Evolutionary conservation across 2,329 filamentous ascomycete species (phyloP).

Genomic region (Gaeumannomyces sp.): DNA sequence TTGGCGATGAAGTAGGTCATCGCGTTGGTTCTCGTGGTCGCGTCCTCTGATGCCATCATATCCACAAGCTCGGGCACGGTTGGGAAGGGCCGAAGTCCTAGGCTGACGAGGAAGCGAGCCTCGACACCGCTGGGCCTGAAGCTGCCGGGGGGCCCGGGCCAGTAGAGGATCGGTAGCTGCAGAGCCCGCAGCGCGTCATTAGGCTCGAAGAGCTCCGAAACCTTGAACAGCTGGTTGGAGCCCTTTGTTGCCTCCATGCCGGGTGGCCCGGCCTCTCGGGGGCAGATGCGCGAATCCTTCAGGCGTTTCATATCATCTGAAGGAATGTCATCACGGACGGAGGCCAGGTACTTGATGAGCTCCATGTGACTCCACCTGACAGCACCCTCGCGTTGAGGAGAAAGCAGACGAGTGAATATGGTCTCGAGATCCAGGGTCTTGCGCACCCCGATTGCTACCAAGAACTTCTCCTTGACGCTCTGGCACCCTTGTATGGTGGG

Average conservation of each 20-base stretch:
- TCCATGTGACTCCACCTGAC: slow-evolving; percentile 85
- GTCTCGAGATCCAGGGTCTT: slow-evolving; percentile 94
- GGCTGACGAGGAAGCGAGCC: slow-evolving; percentile 62
- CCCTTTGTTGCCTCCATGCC: slow-evolving; percentile 49
- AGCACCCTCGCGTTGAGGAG: slow-evolving; percentile 31
- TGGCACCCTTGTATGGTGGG: slow-evolving; percentile 72
- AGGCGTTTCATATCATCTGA: slow-evolving; percentile 72
- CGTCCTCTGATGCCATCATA: slow-evolving; percentile 63
- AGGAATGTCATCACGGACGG: slow-evolving; percentile 85
- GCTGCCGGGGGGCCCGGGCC: slow-evolving; percentile 61
- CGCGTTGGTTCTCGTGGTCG: slow-evolving; percentile 56
- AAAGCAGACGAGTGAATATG: slow-evolving; percentile 81
- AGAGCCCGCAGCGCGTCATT: slow-evolving; percentile 63
- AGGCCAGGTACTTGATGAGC: slow-evolving; percentile 87
- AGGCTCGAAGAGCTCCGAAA: slow-evolving; percentile 78
- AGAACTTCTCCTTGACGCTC: slow-evolving; percentile 83
- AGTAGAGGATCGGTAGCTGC: slow-evolving; percentile 70
- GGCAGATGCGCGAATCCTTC: slow-evolving; percentile 72
- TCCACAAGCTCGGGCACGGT: slow-evolving; percentile 67
- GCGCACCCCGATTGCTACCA: slow-evolving; percentile 76
- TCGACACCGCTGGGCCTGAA: slow-evolving; percentile 63
- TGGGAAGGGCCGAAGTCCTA: slow-evolving; percentile 71
- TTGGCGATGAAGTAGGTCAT: slow-evolving; percentile 80
- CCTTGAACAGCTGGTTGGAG: slow-evolving; percentile 55
- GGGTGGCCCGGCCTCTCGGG: slow-evolving; percentile 59